Percentiles rank a stretch among this genome's conserved stretches.
Evolutionary conservation across 169 alveolate genomes (phyloP).

Genomic region (Plasmodium gaboni): DNA sequence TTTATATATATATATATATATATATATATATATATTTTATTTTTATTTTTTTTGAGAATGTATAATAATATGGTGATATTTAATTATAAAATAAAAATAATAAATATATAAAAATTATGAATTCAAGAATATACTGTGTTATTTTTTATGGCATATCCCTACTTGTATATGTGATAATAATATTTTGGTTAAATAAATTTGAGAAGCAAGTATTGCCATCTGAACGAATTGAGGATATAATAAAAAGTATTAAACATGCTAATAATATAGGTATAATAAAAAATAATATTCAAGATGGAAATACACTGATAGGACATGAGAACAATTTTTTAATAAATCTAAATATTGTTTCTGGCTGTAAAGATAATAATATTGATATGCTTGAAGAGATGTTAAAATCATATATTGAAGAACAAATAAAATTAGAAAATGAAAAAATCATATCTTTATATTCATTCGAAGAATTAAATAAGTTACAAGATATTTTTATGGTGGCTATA

Average conservation of each 20-base stretch:
- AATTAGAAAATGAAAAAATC: not conserved
- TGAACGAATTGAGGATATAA: not conserved
- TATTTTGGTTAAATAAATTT: constrained; percentile 45
- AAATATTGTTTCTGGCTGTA: constrained; percentile 24
- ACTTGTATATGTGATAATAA: constrained; percentile 15
- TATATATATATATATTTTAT: not conserved
- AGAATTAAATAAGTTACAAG: constrained; percentile 15
- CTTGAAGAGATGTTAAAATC: constrained; percentile 24
- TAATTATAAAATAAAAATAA: not conserved
- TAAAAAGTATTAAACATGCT: not conserved
- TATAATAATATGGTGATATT: not conserved
- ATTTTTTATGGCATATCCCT: constrained; percentile 28
- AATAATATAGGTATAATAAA: not conserved
- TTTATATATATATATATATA: not conserved
- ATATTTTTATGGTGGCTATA: constrained; percentile 19
- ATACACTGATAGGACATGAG: not conserved
- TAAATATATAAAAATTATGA: constrained; percentile 18
- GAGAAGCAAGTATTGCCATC: constrained; percentile 46
- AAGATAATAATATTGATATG: not conserved
- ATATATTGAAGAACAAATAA: constrained; percentile 6
- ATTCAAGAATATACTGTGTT: constrained; percentile 40
- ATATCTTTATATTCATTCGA: not conserved
- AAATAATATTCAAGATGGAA: not conserved
- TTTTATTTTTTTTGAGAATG: not conserved
- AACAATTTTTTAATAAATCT: constrained; percentile 22